Base-by-base conservation (phyloP, 2,329 filamentous ascomycete species). In the Arthrinium puccinioides region DNA sequence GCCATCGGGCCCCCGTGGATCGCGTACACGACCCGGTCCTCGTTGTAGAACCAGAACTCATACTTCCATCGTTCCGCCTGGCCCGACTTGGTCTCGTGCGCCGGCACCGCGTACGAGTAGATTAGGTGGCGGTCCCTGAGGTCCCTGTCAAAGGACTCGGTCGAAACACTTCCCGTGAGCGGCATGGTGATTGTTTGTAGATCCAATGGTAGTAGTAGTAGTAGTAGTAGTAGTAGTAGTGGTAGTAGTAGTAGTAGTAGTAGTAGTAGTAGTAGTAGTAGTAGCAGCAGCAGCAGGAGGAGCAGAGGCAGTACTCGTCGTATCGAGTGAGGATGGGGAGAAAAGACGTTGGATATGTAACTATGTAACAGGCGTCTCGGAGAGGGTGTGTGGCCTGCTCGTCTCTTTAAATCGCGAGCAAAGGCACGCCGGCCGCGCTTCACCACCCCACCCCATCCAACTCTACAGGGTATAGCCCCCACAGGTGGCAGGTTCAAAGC, bases 1-100 rank as follows among this genome's bases (percentile, higher is more conserved):
- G 67, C 66, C 74, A 79, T 79, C 4, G 74, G 74, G 0, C 74
- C 74, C 4, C 74, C 72, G 44, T 78, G 73, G 38, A 79, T 79
- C 18, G 67, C 66, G 45, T 79, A 79, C 41, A 78, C 67, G 32
- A 76, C 66, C 5, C 72, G 65, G 37, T 64, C 56, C 14, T 66
- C 55, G n/a, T 66, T 73, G 46, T 70, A 72, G 55, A 76, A 76
- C 74, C 74, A 78, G 49, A 79, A 67, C 42, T 79, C 74, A 46
- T 79, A 79, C 2, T 70, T 66, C 75, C 74, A 79, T 26, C 38
- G 38, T 32, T 44, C 39, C 15, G 29, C 35, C 32, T 38, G 32
- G 18, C 44, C 38, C n/a, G 41, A 41, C 13, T 39, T 28, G 7
- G 43, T 43, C 16, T 43, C 18, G 15, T 23, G 27, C 13, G 30